phyloP scores from a whole-genome alignment of 371 early-diverging fungal species.

The Mucor indicus region DNA sequence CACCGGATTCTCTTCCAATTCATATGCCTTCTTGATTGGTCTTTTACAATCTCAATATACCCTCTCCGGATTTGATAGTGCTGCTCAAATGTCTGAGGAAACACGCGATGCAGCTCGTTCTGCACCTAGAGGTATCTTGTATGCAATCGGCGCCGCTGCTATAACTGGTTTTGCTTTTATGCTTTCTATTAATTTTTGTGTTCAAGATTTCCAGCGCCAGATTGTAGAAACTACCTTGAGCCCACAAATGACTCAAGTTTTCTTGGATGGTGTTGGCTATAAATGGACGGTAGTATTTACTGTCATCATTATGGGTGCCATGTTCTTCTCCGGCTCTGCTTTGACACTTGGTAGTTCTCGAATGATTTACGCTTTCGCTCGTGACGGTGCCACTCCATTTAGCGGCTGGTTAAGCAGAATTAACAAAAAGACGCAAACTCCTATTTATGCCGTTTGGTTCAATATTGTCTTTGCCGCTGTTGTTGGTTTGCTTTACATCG shows the following conservation, averaged over 20 bases:
- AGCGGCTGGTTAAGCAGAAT: slow-evolving; percentile 45
- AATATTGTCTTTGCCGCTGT: slow-evolving; percentile 34
- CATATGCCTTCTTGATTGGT: slow-evolving; percentile 37
- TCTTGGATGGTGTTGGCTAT: slow-evolving; percentile 51
- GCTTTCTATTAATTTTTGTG: slow-evolving; percentile 42
- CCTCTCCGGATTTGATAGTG: slow-evolving; percentile 64
- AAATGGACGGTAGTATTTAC: slow-evolving; percentile 51
- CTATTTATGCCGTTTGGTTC: slow-evolving; percentile 36
- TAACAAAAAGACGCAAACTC: slow-evolving; percentile 25
- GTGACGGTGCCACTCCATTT: slow-evolving; percentile 68
- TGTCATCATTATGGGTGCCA: slow-evolving; percentile 52
- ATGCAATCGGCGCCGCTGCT: slow-evolving; percentile 46
- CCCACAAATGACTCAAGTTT: slow-evolving; percentile 46
- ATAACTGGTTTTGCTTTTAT: slow-evolving; percentile 47
- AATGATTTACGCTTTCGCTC: slow-evolving; percentile 71
- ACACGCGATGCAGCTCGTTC: slow-evolving; percentile 59
- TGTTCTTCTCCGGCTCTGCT: slow-evolving; percentile 58
- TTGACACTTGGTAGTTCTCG: slow-evolving; percentile 59
- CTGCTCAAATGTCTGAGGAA: slow-evolving; percentile 74
- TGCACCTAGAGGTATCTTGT: slow-evolving; percentile 60
- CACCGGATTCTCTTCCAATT: slow-evolving; percentile 31
- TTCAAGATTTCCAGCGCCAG: slow-evolving; percentile 42
- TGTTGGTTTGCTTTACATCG: slow-evolving; percentile 50
- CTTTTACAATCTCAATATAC: slow-evolving; percentile 49
- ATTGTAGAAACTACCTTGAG: slow-evolving; percentile 40